These are phyloP conservation scores for Citrus unshiu DNA, from an alignment of 345 rosid genomes.

Conservation along the genomic window DNA sequence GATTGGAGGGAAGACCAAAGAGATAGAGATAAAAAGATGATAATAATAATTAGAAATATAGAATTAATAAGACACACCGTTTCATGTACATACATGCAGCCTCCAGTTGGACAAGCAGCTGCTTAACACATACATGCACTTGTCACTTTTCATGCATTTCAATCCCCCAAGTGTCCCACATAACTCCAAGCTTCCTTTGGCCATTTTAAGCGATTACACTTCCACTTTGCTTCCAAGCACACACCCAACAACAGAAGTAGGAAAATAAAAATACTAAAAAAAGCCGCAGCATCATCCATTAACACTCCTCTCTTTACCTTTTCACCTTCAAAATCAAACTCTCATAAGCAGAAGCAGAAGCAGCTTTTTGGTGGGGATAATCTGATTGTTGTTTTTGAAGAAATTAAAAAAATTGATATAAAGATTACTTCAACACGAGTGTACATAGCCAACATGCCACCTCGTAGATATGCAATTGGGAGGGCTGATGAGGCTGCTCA, in stretches of 20 bases:
- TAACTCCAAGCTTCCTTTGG: constrained; percentile 10
- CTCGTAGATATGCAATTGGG: constrained; percentile 40
- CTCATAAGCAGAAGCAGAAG: not conserved
- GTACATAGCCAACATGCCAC: constrained; percentile 15
- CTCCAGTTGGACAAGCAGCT: constrained; percentile 1
- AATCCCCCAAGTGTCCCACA: constrained; percentile 37
- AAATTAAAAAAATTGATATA: not conserved
- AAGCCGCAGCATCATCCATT: not conserved
- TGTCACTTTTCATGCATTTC: constrained; percentile 22
- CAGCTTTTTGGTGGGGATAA: no score
- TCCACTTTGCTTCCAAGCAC: constrained; percentile 39
- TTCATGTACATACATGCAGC: not conserved
- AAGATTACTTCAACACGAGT: not conserved
- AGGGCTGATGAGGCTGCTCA: constrained; percentile 48
- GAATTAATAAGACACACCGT: not conserved
- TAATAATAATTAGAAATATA: not conserved
- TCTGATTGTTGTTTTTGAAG: not conserved
- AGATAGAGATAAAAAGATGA: not conserved
- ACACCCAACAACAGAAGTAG: not conserved
- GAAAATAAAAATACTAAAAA: no score
- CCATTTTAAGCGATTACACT: constrained; percentile 12
- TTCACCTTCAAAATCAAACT: not conserved
- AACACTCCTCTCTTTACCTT: not conserved
- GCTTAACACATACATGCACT: constrained; percentile 21
- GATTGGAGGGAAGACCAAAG: not conserved